These are phyloP conservation scores for Brachypodium distachyon DNA, from an alignment of 202 grass and related monocot genomes.

Conservation along the genomic window DNA sequence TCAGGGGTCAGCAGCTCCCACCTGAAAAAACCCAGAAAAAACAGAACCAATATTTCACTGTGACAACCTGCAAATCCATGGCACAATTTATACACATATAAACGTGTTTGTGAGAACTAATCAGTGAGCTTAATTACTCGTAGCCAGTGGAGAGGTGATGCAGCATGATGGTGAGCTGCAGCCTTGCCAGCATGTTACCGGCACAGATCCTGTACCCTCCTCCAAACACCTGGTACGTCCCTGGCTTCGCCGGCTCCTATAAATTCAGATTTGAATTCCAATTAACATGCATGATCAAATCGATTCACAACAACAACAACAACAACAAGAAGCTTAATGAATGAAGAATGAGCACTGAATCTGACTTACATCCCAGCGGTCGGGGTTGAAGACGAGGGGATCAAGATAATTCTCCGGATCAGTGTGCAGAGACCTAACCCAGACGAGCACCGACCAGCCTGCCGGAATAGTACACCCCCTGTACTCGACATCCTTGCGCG, in stretches of 20 bases:
- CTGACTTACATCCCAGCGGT: not conserved
- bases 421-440: too few relatives aligned
- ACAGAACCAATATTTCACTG: too few relatives aligned
- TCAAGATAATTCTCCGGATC: not conserved
- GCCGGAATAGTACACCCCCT: not conserved
- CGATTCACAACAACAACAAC: too few relatives aligned
- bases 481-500: not conserved
- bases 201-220: not conserved
- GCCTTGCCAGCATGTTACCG: not conserved
- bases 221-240: not conserved
- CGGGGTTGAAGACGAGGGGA: not conserved
- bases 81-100: too few relatives aligned
- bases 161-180: not conserved
- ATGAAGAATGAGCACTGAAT: too few relatives aligned
- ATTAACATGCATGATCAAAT: too few relatives aligned
- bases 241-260: conserved; percentile 19
- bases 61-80: too few relatives aligned
- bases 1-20: not conserved
- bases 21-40: not conserved
- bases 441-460: too few relatives aligned
- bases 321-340: too few relatives aligned
- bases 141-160: not conserved
- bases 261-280: too few relatives aligned
- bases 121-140: too few relatives aligned
- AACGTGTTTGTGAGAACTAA: too few relatives aligned